These are phyloP conservation scores for Eucalyptus polyanthemos DNA, from an alignment of 345 rosid genomes.

Conservation along the genomic window DNA sequence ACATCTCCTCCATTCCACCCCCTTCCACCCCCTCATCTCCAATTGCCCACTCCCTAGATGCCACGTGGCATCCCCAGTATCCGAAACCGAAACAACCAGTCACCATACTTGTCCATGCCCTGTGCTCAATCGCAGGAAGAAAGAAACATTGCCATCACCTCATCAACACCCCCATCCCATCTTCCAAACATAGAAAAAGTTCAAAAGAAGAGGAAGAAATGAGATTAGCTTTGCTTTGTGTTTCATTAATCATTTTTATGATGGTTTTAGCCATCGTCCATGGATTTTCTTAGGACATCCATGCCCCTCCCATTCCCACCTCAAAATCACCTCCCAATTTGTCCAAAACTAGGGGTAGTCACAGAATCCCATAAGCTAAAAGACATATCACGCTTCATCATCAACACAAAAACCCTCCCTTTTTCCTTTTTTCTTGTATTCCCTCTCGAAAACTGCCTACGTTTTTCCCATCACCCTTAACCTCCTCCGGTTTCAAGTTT, in stretches of 20 bases:
- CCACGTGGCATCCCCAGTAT: slow-evolving; percentile 50
- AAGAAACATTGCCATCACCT: neutral
- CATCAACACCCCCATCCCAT: neutral
- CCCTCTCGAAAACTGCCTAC: neutral
- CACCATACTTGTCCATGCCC: neutral
- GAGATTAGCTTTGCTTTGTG: neutral
- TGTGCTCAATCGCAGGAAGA: neutral
- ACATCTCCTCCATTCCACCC: slow-evolving; percentile 22
- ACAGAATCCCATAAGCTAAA: neutral
- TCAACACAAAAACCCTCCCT: neutral
- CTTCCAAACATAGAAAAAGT: neutral
- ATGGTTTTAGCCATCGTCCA: neutral
- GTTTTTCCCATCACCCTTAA: slow-evolving; percentile 2
- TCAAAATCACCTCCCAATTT: neutral
- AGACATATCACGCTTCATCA: neutral
- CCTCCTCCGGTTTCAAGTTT: neutral
- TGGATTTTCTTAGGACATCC: neutral
- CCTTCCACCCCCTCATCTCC: slow-evolving; percentile 48
- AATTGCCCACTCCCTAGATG: slow-evolving; percentile 4
- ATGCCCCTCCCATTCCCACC: neutral
- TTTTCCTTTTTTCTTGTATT: neutral
- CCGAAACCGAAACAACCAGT: slow-evolving; percentile 6
- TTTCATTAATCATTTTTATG: neutral
- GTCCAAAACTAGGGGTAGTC: neutral
- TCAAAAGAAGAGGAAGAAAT: neutral